Base-by-base conservation (phyloP, 2,329 filamentous ascomycete species). In the Ophiosphaerella herpotricha region DNA sequence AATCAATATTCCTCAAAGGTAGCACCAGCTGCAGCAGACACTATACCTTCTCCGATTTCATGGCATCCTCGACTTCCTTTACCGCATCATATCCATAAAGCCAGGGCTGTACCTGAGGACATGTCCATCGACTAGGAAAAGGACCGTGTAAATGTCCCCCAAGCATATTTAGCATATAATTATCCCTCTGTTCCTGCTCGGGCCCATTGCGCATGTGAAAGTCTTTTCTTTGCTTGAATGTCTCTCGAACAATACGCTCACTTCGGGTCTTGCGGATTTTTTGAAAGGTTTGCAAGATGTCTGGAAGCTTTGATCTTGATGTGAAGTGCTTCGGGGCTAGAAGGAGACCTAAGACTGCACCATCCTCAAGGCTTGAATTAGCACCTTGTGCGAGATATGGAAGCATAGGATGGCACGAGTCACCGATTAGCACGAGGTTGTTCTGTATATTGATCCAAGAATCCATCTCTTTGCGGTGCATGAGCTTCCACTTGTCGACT, bases 401-500 rank as follows among this genome's bases (percentile, higher is more conserved):
- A 4, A 72, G 60, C 66, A 71, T 72, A 3, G 67, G 67, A 41
- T 72, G 67, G 35, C 64, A 71, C 1, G 68, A 58, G 35, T 72
- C 67, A 39, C 67, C 67, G 37, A 62, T 58, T n/a, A 64, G 54
- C 6, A 86, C 67, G 85, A 87, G 0, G 83, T 86, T 24, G 85
- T 75, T 55, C 84, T 63, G 52, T 82, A 3, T 35, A 48, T 62
- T 54, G 63, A 68, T 73, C 75, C 66, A 75, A 73, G 44, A 76
- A 68, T 34, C 46, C 21, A 67, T 63, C 50, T 60, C 62, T 8
- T 49, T 52, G n/a, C 58, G 61, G 36, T 83, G 78, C 82, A 88
- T 85, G 31, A 90, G 67, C 63, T 84, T 86, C 87, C 87, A 90
- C 67, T 89, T 89, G 34, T 85, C 80, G 0, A 88, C 84, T 1